Conservation (phyloP, 176 grass and related monocot genomes). For the Oryza rufipogon region DNA sequence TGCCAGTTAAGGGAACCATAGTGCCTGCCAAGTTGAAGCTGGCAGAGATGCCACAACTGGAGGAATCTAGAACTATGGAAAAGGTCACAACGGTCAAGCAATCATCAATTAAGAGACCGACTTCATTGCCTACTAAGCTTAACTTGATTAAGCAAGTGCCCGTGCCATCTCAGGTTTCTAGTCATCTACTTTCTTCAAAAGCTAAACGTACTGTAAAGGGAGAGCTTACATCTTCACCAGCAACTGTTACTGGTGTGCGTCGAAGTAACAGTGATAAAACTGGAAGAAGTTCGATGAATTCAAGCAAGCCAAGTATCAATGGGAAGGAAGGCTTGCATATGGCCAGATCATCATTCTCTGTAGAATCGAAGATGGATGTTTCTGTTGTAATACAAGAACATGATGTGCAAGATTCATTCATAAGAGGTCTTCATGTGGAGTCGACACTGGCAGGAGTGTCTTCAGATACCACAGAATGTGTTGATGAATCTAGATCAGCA, state of each 20-base stretch:
- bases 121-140: slow-evolving; percentile 40
- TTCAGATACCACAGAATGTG: slow-evolving; percentile 28
- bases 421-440: slow-evolving; percentile 7
- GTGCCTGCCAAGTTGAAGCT: slow-evolving; percentile 38
- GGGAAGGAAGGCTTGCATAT: slow-evolving; percentile 30
- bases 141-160: slow-evolving; percentile 38
- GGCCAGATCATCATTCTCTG: slow-evolving; percentile 31
- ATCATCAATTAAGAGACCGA: slow-evolving; percentile 36
- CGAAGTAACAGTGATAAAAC: slow-evolving; percentile 32
- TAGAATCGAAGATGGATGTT: slow-evolving; percentile 33
- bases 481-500: slow-evolving; percentile 32
- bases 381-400: slow-evolving; percentile 37
- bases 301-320: slow-evolving; percentile 15
- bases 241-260: slow-evolving; percentile 14
- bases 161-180: slow-evolving; percentile 41
- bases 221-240: slow-evolving; percentile 33
- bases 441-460: slow-evolving; percentile 19
- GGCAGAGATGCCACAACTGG: slow-evolving; percentile 29
- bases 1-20: slow-evolving; percentile 24
- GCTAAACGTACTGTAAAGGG: slow-evolving; percentile 31
- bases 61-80: slow-evolving; percentile 39
- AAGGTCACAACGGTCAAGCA: slow-evolving; percentile 44
- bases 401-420: slow-evolving; percentile 39
- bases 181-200: slow-evolving; percentile 40
- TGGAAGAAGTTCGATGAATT: not conserved